These are phyloP conservation scores for Nannochloropsis salina DNA, from an alignment of 108 stramenopile species.

Conservation along the genomic window DNA sequence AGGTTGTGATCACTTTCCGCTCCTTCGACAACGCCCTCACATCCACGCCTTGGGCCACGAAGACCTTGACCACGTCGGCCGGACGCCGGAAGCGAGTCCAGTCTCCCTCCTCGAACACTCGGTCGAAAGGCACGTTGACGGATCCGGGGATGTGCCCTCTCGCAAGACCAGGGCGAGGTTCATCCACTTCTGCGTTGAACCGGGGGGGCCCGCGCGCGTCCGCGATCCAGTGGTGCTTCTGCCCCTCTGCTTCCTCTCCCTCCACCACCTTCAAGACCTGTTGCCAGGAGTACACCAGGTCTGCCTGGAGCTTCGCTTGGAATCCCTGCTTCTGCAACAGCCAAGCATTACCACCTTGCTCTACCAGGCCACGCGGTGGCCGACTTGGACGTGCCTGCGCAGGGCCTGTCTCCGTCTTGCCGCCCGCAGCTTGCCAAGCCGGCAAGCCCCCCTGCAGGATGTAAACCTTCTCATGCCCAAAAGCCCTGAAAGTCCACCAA, in stretches of 20 bases:
- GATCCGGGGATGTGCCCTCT: constrained; percentile 55
- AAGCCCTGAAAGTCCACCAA: constrained; percentile 54
- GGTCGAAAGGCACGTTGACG: constrained; percentile 42
- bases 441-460: constrained; percentile 51
- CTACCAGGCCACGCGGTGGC: constrained; percentile 46
- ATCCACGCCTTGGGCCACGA: neutral
- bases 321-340: constrained; percentile 44
- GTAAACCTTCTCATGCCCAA: constrained; percentile 48
- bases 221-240: constrained; percentile 32
- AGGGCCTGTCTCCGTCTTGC: constrained; percentile 40
- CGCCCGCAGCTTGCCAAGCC: constrained; percentile 47
- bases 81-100: constrained; percentile 35
- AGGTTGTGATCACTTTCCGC: constrained; percentile 40
- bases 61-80: constrained; percentile 27
- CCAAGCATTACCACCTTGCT: constrained; percentile 40
- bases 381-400: constrained; percentile 31
- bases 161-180: constrained; percentile 50
- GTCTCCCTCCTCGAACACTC: constrained; percentile 42
- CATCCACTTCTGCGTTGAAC: constrained; percentile 49
- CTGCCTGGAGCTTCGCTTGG: constrained; percentile 34
- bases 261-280: constrained; percentile 37
- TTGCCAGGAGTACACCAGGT: constrained; percentile 47
- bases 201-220: constrained; percentile 49
- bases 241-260: neutral
- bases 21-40: neutral